Percentiles rank a stretch among this genome's conserved stretches.
Conservation (phyloP, 257 asterid genomes). For the Eustoma russellianum region DNA sequence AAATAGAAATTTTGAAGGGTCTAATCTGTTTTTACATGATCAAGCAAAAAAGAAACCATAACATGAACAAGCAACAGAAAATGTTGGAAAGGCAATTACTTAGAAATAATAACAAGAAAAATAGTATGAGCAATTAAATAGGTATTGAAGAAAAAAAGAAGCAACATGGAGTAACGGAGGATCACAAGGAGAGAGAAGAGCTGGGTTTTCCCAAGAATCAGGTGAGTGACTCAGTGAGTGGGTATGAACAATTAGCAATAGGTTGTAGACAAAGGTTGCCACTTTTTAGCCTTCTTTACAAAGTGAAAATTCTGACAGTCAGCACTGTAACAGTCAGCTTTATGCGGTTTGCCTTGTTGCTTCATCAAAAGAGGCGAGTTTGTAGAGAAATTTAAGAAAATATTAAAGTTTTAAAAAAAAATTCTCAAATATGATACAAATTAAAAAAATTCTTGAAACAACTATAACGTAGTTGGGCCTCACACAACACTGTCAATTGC, state of each 20-base stretch:
- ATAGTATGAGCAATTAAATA: not conserved
- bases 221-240: conserved; percentile 12
- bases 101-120: conserved; percentile 1
- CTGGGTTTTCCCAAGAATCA: conserved; percentile 16
- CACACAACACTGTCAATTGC: no score
- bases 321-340: conserved; percentile 7
- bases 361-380: no score
- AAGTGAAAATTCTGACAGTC: not conserved
- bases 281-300: conserved; percentile 1
- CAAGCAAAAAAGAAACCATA: not conserved
- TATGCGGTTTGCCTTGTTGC: not conserved
- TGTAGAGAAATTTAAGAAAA: no score
- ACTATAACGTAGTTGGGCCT: no score
- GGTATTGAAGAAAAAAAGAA: not conserved
- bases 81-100: conserved; percentile 1
- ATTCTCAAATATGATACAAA: no score
- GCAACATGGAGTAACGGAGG: conserved; percentile 6
- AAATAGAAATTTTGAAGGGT: not conserved
- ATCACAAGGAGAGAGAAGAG: not conserved
- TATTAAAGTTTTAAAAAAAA: no score
- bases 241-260: conserved; percentile 12
- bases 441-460: no score
- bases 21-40: not conserved
- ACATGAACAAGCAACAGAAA: not conserved
- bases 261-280: not conserved